phyloP scores from a whole-genome alignment of 73 alveolate genomes.

The Paramecium tetraurelia region DNA sequence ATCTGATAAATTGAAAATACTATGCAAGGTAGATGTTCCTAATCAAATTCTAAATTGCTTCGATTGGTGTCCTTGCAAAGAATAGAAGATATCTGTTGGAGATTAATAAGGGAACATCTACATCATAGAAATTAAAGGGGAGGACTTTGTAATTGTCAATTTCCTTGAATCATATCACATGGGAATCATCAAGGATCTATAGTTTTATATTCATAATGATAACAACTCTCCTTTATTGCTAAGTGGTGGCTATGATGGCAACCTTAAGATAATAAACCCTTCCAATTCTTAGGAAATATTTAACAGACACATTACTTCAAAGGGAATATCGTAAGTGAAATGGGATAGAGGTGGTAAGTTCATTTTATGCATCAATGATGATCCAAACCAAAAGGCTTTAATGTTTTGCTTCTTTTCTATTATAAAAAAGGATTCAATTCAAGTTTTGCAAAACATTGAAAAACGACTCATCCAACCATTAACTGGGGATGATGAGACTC shows the following conservation, averaged over 20 bases:
- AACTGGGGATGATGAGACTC: constrained; percentile 34
- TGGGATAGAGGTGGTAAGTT: constrained; percentile 47
- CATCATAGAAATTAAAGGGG: neutral
- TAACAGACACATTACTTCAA: neutral
- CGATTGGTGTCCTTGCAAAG: constrained; percentile 20
- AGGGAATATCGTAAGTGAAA: constrained; percentile 11
- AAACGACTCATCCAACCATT: neutral
- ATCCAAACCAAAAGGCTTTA: neutral
- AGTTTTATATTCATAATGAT: constrained; percentile 43
- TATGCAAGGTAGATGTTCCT: neutral
- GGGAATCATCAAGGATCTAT: constrained; percentile 27
- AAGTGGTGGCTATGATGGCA: constrained; percentile 41
- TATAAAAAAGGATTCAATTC: neutral
- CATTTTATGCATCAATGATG: neutral
- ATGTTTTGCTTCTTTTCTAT: constrained; percentile 2
- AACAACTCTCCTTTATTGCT: neutral
- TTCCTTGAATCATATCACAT: neutral
- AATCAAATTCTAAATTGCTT: neutral
- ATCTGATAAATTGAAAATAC: neutral
- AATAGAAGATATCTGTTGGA: neutral
- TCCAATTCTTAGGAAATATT: neutral
- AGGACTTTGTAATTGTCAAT: neutral
- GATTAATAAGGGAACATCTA: neutral
- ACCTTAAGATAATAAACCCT: constrained; percentile 8
- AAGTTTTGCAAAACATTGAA: neutral